phyloP scores from a whole-genome alignment of 1,139 yeast species.

The Blastobotrys apis region DNA sequence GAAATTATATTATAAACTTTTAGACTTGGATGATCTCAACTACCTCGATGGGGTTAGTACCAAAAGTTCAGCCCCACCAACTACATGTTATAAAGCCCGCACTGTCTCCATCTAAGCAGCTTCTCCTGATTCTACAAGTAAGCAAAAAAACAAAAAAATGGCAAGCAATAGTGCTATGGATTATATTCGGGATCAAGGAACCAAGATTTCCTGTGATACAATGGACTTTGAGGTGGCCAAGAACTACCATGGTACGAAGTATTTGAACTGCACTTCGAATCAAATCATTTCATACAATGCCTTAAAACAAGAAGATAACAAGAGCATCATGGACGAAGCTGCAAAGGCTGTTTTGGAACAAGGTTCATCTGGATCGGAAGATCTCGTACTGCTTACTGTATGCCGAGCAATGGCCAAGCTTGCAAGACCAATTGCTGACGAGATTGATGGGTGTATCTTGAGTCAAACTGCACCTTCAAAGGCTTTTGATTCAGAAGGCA shows the following conservation, averaged over 20 bases:
- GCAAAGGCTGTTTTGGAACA: slow-evolving; percentile 5
- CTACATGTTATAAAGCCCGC: too few species aligned
- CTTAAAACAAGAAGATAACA: slow-evolving; percentile 5
- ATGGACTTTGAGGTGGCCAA: slow-evolving; percentile 16
- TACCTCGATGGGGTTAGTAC: too few species aligned
- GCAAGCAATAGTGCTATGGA: too few species aligned
- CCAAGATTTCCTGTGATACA: slow-evolving; percentile 16
- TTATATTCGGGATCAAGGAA: slow-evolving; percentile 14
- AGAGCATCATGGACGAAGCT: slow-evolving; percentile 11
- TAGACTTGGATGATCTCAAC: too few species aligned
- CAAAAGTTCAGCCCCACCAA: too few species aligned
- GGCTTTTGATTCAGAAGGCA: slow-evolving; percentile 26
- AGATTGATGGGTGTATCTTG: slow-evolving; percentile 29
- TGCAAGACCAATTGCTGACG: slow-evolving; percentile 29
- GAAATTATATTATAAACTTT: too few species aligned
- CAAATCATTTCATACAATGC: slow-evolving; percentile 16
- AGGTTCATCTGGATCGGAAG: not conserved
- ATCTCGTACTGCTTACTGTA: slow-evolving; percentile 10
- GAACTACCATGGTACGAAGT: slow-evolving; percentile 11
- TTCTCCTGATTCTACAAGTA: too few species aligned
- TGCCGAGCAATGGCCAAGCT: slow-evolving; percentile 26
- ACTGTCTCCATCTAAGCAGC: too few species aligned
- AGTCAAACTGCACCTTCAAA: slow-evolving; percentile 31
- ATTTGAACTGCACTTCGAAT: slow-evolving; percentile 17
- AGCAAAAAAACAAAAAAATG: too few species aligned